Percentiles rank a stretch among this genome's conserved stretches.
phyloP scores from a whole-genome alignment of 2,329 filamentous ascomycete species.

The Anisogramma anomala region DNA sequence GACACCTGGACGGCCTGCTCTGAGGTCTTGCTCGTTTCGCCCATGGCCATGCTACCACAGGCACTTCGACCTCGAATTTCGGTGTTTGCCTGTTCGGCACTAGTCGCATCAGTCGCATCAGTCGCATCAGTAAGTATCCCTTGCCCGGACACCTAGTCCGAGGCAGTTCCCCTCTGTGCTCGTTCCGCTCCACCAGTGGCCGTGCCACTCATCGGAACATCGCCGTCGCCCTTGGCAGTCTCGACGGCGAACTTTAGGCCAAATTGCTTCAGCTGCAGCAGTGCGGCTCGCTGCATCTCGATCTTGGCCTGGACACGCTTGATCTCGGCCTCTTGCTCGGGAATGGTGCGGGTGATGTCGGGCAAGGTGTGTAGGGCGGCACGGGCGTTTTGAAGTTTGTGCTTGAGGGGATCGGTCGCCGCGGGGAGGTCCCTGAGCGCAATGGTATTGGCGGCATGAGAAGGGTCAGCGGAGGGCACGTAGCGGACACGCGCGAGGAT shows the following conservation, averaged over 20 bases:
- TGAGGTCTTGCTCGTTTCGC: background rate
- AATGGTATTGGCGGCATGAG: conserved; percentile 21
- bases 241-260: conserved; percentile 30
- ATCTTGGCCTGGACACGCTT: conserved; percentile 53
- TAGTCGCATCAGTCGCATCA: too few species aligned
- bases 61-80: background rate
- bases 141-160: conserved; percentile 7
- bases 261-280: conserved; percentile 42
- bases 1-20: background rate
- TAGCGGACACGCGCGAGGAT: conserved; percentile 64
- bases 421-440: conserved; percentile 64
- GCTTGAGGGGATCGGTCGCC: conserved; percentile 67
- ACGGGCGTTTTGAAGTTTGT: conserved; percentile 71
- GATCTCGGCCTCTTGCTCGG: conserved; percentile 64
- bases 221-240: conserved; percentile 17
- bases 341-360: conserved; percentile 54
- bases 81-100: too few species aligned
- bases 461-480: conserved; percentile 26
- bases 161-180: conserved; percentile 20
- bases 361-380: conserved; percentile 53
- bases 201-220: conserved; percentile 13
- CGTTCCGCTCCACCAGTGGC: conserved; percentile 30
- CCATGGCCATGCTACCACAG: background rate
- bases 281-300: conserved; percentile 45
- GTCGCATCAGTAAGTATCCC: conserved; percentile 1